Base-by-base conservation (phyloP, 768 basidiomycete genomes). In the Leccinum ochraceum region DNA sequence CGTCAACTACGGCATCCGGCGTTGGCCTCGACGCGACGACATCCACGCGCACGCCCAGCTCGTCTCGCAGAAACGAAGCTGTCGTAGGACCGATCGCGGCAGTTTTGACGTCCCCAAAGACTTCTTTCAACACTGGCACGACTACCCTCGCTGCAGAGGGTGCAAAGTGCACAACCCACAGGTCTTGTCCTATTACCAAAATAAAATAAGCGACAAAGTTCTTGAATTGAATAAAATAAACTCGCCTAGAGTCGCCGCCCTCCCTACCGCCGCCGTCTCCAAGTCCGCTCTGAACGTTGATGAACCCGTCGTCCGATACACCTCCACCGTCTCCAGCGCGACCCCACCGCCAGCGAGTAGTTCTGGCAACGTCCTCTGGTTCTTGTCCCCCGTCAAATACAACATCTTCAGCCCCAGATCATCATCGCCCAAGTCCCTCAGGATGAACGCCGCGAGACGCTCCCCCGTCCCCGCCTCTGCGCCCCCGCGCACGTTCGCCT, bases 371-470 rank as follows among this genome's bases (percentile, higher is more conserved):
- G 83, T 87, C 62, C 92, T 90, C 17, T 84, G 79, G 60, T 91
- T 93, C 78, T 94, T 95, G 80, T 95, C 94, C 22, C 93, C 93
- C 11, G 86, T 91, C 9, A 96, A 80, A 69, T 92, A 94, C 6
- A 95, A 71, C 53, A 95, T 68, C 4, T 44, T 44, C 26, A 57
- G 65, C 36, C 39, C 64, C 6, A 36, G 63, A 4, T 36, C 62
- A 6, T 51, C 26, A 11, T 60, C 39, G 1, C 72, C 54, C 54
- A 26, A 11, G 22, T 82, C 78, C 0, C 62, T 51, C 50, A 88
- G 66, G 61, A 94, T 90, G 67, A 85, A 89, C 16, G 71, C 75
- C 1, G 85, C 90, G 13, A 93, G 84, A 39, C 79, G 76, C 66
- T 86, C 86, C n/a, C 83, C 84, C 16, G 81, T 90, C 4, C 93